Base-by-base conservation (phyloP, 257 asterid genomes). In the Ocimum tenuiflorum region DNA sequence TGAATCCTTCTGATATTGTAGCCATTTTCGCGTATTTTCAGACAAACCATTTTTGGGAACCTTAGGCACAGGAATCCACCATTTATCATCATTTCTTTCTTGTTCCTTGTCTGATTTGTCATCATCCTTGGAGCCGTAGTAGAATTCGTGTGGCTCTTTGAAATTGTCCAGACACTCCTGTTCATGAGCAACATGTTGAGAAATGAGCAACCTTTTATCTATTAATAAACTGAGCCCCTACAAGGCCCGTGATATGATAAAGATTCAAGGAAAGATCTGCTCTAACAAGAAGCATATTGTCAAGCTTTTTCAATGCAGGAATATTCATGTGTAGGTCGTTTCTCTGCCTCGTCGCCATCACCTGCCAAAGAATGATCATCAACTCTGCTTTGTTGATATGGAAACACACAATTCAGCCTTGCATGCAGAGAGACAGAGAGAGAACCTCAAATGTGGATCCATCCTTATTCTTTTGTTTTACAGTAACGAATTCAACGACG, bases 31-130 rank as follows among this genome's bases (percentile, higher is more conserved):
- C 18, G 82, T 60, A 8, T 19, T 52, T 29, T 82, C 91, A 1
- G 84, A 75, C 60, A 82, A 60, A 3, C 91, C 91, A 12, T 79
- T 64, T 13, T 78, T 74, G 13, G 88, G 91, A 23, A 84, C 91
- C 69, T 84, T 84, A 31, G 87, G 86, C 6, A 80, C 72, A 1
- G 91, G 91, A 22, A 82, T 77, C 91, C 91, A 84, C 91, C 91
- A 84, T 63, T 84, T 84, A 20, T 84, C 83, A 17, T 82, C 85
- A 35, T 60, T 72, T 33, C 85, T 73, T 52, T 43, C 23, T 3
- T 27, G 31, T 4, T 43, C 41, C 17, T 68, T 67, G 60, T 47
- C 47, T 3, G 80, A 63, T 8, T 81, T 78, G 4, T 73, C 81
- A 0, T 76, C 86, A 5, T 74, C 70, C 69, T 77, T 84, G 15